Base-by-base conservation (phyloP, 2,329 filamentous ascomycete species). In the Fusarium albidum region DNA sequence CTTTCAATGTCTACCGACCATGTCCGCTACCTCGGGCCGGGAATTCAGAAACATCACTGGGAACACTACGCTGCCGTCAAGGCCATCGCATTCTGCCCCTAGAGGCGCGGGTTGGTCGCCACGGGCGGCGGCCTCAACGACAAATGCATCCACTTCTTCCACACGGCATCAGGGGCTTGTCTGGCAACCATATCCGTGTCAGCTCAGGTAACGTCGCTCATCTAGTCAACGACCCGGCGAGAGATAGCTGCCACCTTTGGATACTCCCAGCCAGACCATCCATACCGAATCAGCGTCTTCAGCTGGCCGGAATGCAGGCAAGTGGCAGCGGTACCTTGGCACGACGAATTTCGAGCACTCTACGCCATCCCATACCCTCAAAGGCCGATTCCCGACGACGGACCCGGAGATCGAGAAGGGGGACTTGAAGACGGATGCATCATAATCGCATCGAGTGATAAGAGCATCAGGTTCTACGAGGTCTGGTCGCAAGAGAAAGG, bases 191-290 rank as follows among this genome's bases (percentile, higher is more conserved):
- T 99, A 66, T 89, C 92, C 56, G 95, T 96, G 33, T 88, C 90
- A 29, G 92, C 95, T 3, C 95, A 99, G 75, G 92, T 99, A 41
- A 99, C 95, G 1, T 90, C 90, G 40, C 80, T 99, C 26, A 88
- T 96, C 53, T 99, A 92, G 94, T 95, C 90, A 46, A 89, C 83
- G 25, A 94, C 87, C 10, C 83, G 90, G 10, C 86, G 90, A 31
- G 95, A 98, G 71, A 95, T 99, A 59, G 91, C 86, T 1, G 95
- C 92, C 2, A 97, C 94, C 0, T 97, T 99, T 74, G 94, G 95
- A 5, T 98, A 96, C 69, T 86, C 93, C 4, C 89, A 96, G 63
- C 92, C 94, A 1, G 91, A 96, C 34, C 95, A 99, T 68, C 86
- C 90, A 0, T 91, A 89, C 65, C 87, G 95, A 15, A 91, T 99